Conservation (phyloP, 768 basidiomycete species). For the Boletus subcaerulescens region DNA sequence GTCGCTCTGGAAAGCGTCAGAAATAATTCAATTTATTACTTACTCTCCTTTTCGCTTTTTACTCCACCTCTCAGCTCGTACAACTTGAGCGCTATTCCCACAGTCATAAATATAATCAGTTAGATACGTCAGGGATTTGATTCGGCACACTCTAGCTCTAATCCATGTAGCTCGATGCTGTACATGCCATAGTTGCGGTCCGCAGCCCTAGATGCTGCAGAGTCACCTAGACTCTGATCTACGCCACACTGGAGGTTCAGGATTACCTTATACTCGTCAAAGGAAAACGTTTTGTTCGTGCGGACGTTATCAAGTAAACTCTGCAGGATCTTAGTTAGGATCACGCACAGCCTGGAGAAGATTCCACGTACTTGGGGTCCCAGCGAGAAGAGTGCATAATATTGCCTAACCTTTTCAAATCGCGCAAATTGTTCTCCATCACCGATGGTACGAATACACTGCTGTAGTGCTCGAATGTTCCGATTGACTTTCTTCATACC, state of each 20-base stretch:
- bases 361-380: slow-evolving; percentile 64
- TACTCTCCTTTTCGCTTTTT: not conserved
- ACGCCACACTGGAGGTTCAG: slow-evolving; percentile 87
- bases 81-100: not conserved
- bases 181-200: slow-evolving; percentile 84
- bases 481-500: slow-evolving; percentile 86
- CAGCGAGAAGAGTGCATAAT: slow-evolving; percentile 74
- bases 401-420: slow-evolving; percentile 73
- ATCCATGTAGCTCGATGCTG: slow-evolving; percentile 83
- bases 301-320: slow-evolving; percentile 75
- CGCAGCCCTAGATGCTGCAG: slow-evolving; percentile 46
- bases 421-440: slow-evolving; percentile 58
- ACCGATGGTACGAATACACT: slow-evolving; percentile 78
- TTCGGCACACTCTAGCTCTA: slow-evolving; percentile 57
- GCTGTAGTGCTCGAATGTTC: slow-evolving; percentile 89
- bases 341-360: not conserved
- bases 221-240: slow-evolving; percentile 54
- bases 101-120: slow-evolving; percentile 11
- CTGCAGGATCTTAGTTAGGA: slow-evolving; percentile 37
- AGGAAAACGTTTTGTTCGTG: slow-evolving; percentile 61
- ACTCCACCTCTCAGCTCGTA: not conserved
- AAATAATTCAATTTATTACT: slow-evolving; percentile 1
- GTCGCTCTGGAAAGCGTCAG: not conserved
- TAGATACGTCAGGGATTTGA: slow-evolving; percentile 26
- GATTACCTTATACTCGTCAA: slow-evolving; percentile 93